A percentile compares a stretch with the other conserved stretches of the same genome.
Conservation (phyloP, 352 stramenopile species). For the Phytophthora citrophthora region DNA sequence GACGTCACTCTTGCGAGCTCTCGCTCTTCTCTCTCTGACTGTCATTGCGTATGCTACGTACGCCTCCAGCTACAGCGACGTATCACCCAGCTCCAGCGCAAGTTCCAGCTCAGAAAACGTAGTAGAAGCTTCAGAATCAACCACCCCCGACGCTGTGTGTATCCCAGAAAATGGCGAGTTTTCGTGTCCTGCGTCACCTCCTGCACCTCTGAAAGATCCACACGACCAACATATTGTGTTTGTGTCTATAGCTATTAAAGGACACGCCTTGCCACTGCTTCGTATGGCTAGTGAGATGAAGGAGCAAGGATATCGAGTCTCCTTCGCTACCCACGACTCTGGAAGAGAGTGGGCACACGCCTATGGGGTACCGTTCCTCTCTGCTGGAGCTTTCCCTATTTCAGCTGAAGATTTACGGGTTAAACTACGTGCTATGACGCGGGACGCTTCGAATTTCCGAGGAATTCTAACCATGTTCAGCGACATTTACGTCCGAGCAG, state of each 20-base stretch:
- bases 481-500: constrained; percentile 84
- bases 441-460: constrained; percentile 84
- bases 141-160: constrained; percentile 16
- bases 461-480: constrained; percentile 91
- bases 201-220: constrained; percentile 15
- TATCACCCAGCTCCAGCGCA: constrained; percentile 2
- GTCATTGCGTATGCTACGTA: constrained; percentile 15
- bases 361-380: constrained; percentile 71
- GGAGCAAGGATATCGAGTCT: constrained; percentile 70
- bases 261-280: constrained; percentile 79
- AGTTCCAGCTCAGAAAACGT: constrained; percentile 12
- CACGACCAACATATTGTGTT: constrained; percentile 72
- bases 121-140: constrained; percentile 17
- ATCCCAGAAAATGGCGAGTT: constrained; percentile 18
- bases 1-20: constrained; percentile 8
- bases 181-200: constrained; percentile 16
- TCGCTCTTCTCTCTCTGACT: constrained; percentile 26
- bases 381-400: constrained; percentile 75
- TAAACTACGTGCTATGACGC: constrained; percentile 81
- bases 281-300: constrained; percentile 81
- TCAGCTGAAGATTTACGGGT: constrained; percentile 71
- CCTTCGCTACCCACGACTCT: constrained; percentile 86
- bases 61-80: constrained; percentile 24
- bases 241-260: constrained; percentile 83
- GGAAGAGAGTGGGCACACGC: constrained; percentile 71